These are phyloP conservation scores for Ceratocystis alfenasii DNA, from an alignment of 2,329 filamentous ascomycete species.

Conservation along the genomic window DNA sequence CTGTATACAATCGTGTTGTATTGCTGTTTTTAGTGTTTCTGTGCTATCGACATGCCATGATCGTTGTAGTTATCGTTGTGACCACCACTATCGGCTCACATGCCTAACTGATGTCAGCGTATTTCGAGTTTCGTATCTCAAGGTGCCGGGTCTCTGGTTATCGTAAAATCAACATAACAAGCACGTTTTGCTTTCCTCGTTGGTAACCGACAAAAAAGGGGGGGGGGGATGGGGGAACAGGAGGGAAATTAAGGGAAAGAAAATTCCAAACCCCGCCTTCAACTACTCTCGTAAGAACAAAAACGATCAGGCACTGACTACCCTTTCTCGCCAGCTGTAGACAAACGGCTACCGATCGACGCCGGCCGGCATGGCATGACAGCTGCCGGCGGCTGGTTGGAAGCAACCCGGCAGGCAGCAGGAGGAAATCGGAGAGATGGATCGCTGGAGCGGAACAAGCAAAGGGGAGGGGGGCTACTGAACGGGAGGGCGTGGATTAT, in stretches of 20 bases:
- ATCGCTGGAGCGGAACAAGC: neutral
- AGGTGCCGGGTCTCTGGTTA: neutral
- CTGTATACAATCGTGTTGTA: no score
- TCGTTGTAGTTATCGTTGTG: no score
- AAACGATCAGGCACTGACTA: neutral
- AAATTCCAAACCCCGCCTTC: neutral
- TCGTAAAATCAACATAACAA: neutral
- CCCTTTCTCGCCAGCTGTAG: slow-evolving; percentile 1
- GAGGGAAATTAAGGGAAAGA: neutral
- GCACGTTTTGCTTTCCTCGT: no score
- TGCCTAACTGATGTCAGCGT: no score
- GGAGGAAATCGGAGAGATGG: neutral
- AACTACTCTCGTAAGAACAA: neutral
- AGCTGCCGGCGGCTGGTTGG: slow-evolving; percentile 10
- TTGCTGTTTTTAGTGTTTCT: no score
- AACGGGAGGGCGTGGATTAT: no score
- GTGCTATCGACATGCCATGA: no score
- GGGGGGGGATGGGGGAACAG: neutral
- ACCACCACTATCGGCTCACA: no score
- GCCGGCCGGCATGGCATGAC: neutral
- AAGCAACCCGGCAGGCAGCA: neutral
- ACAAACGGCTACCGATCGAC: neutral
- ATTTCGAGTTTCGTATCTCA: neutral
- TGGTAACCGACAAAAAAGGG: neutral
- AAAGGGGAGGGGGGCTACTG: neutral